Base-by-base conservation (phyloP, 306 rosid species). In the Cotoneaster glaucophyllus region DNA sequence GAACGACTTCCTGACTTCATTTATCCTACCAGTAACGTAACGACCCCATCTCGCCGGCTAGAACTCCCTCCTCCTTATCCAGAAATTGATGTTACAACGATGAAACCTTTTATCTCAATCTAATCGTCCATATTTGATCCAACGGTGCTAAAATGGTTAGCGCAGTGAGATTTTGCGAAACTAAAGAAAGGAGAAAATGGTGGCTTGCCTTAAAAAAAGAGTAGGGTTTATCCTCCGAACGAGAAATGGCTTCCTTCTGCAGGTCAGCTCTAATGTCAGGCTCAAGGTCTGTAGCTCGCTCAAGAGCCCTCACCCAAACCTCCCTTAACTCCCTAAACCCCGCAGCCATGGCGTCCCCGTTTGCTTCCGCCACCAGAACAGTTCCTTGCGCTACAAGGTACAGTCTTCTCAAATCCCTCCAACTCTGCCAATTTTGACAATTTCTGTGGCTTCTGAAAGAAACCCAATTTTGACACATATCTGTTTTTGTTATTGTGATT, bases 211-310 rank as follows among this genome's bases (percentile, higher is more conserved):
- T 41, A 41, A 41, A 41, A 39, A 41, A 41, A 41, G 12, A 41
- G 44, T 41, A 41, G 44, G 44, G 44, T 41, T 41, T 41, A 41
- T 41, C 44, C 44, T 41, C 61, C 17, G 57, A 61, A 61, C 61
- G 63, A 32, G 64, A 79, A 76, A 85, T 90, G 90, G 89, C 93
- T 77, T 85, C 89, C 62, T 44, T 88, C 31, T 89, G 91, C 48
- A 87, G 88, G 85, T 91, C 97, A 41, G 91, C 90, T 56, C 80
- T 82, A 64, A 83, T 86, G 79, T 71, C 89, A 48, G 82, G 84
- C 8, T 79, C 96, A 4, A 87, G 87, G 70, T 81, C 92, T 58
- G 17, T 94, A 3, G 82, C 80, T 81, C 88, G 87, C 22, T 86
- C 96, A 53, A 89, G 81, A 83, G 58, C 52, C 58, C 73, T 89